Conservation (phyloP, 148 eudicot species). For the Camellia granthamiana region DNA sequence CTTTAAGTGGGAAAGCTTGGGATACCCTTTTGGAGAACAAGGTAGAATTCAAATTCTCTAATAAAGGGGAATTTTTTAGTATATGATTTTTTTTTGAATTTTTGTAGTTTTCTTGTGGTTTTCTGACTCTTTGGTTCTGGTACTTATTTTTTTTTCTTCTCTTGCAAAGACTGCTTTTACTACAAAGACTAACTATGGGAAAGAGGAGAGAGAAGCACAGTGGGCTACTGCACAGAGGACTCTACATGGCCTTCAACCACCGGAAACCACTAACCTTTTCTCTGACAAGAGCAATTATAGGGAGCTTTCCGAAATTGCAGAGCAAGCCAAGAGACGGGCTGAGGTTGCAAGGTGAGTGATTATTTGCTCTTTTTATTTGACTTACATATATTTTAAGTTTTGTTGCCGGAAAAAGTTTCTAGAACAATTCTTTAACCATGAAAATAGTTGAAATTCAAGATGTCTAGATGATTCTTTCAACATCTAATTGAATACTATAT, state of each 20-base stretch:
- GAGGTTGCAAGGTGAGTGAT: constrained; percentile 48
- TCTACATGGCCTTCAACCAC: constrained; percentile 63
- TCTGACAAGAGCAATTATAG: constrained; percentile 41
- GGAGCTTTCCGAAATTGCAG: constrained; percentile 58
- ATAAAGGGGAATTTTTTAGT: background rate
- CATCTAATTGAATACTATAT: background rate
- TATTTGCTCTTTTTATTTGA: background rate
- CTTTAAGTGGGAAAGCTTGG: constrained; percentile 69
- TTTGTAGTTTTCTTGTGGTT: background rate
- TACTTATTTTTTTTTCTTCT: background rate
- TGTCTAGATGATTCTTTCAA: too few species aligned
- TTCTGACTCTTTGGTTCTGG: background rate
- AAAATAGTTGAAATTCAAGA: too few species aligned
- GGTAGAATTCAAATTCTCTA: constrained; percentile 25
- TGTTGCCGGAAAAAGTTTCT: too few species aligned
- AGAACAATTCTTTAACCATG: too few species aligned
- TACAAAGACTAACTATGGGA: constrained; percentile 66
- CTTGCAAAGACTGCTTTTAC: constrained; percentile 57
- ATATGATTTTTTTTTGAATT: background rate
- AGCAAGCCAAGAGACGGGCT: constrained; percentile 56
- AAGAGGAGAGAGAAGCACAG: constrained; percentile 67
- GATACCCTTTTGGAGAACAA: constrained; percentile 45
- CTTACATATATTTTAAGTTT: background rate
- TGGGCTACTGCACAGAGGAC: constrained; percentile 74
- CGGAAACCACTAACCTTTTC: constrained; percentile 31